Percentiles rank a stretch among this genome's conserved stretches.
These are phyloP conservation scores for Tetrastigma voinierianum DNA, from an alignment of 164 flowering plant genomes.

Conservation along the genomic window DNA sequence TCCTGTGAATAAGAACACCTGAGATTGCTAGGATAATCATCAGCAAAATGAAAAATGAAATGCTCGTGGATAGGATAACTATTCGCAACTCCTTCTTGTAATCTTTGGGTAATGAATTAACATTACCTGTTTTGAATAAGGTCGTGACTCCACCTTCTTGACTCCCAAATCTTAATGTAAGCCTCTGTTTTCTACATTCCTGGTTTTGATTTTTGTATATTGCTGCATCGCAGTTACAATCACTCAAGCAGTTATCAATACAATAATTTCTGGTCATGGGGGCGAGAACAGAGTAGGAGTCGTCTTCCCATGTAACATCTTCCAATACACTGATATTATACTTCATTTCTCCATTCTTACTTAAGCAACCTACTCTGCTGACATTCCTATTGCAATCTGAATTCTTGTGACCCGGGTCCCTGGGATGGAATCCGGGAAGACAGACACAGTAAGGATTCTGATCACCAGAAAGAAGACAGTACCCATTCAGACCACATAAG, in stretches of 20 bases:
- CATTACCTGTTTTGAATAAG: no score
- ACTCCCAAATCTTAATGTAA: constrained; percentile 1
- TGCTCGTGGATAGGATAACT: background rate
- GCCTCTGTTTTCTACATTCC: background rate
- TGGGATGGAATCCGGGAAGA: constrained; percentile 15
- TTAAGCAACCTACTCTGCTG: background rate
- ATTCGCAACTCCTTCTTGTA: background rate
- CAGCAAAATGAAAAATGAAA: background rate
- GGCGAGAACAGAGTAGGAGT: no score
- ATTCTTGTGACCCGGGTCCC: background rate
- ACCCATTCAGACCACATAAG: constrained; percentile 13
- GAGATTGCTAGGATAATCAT: background rate
- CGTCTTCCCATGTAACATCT: background rate
- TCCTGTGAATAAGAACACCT: background rate
- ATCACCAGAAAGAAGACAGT: constrained; percentile 7
- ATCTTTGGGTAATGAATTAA: no score
- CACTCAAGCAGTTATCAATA: no score
- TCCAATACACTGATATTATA: background rate
- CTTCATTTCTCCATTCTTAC: background rate
- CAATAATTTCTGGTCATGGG: no score
- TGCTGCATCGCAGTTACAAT: no score
- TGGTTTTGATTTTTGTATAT: background rate
- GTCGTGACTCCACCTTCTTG: no score
- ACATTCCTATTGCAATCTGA: constrained; percentile 8
- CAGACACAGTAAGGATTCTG: constrained; percentile 3